phyloP scores from a whole-genome alignment of 73 alveolate genomes.

The Breviolum minutum region DNA sequence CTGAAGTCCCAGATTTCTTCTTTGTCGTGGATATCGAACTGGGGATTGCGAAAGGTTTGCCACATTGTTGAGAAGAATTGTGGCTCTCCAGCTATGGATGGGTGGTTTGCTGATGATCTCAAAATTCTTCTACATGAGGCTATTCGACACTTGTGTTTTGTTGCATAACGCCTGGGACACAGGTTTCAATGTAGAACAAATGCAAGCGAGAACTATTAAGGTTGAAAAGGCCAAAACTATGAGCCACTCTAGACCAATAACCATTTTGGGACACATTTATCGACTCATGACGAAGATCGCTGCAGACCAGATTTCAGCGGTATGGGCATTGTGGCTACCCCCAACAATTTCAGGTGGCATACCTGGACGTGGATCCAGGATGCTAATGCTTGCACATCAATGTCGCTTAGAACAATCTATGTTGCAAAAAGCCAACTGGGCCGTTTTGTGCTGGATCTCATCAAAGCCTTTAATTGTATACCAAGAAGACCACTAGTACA shows the following conservation, averaged over 20 bases:
- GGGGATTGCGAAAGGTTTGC: not conserved
- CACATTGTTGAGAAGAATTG: not conserved
- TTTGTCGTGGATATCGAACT: not conserved
- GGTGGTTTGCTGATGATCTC: not conserved
- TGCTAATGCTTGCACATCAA: not conserved
- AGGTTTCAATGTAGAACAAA: not conserved
- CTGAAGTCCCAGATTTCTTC: not conserved
- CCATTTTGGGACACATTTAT: not conserved
- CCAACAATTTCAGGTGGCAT: not conserved
- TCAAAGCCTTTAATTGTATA: not conserved
- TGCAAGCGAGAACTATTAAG: not conserved
- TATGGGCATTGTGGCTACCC: not conserved
- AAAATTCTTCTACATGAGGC: not conserved
- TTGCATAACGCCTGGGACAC: not conserved
- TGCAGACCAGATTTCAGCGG: rapidly evolving
- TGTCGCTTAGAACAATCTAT: not conserved
- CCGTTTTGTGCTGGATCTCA: not conserved
- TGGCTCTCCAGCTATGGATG: too few relatives aligned
- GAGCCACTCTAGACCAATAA: not conserved
- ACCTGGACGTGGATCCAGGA: not conserved
- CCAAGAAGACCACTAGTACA: not conserved
- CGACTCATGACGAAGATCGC: not conserved
- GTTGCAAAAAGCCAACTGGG: not conserved
- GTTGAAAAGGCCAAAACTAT: not conserved
- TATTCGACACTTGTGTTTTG: not conserved